These are phyloP conservation scores for Leptographium lundbergii DNA, from an alignment of 2,329 filamentous ascomycete genomes.

Conservation along the genomic window DNA sequence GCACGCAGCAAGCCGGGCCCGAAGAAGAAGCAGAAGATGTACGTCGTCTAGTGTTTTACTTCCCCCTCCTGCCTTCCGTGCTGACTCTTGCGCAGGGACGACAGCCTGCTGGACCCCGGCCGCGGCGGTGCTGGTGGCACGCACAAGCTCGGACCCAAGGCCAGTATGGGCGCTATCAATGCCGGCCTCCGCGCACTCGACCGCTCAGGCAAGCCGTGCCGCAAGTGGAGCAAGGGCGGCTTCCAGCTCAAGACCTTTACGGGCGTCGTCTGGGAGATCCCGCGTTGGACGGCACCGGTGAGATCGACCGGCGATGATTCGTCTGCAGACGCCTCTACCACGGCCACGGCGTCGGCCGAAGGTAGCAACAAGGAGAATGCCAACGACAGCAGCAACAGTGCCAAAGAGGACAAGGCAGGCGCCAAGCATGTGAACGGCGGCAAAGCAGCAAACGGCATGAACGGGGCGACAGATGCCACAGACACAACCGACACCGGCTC, in stretches of 20 bases:
- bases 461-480: background rate
- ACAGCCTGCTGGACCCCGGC: conserved; percentile 45
- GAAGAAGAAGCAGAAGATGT: conserved; percentile 94
- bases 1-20: conserved; percentile 79
- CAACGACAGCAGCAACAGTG: conserved; percentile 14
- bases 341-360: conserved; percentile 16
- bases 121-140: conserved; percentile 35
- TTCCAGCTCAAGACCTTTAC: conserved; percentile 89
- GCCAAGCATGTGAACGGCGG: background rate
- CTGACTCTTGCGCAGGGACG: conserved; percentile 35
- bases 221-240: conserved; percentile 75
- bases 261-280: conserved; percentile 68
- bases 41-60: conserved; percentile 32
- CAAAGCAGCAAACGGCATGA: background rate
- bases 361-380: conserved; percentile 53
- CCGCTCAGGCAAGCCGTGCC: conserved; percentile 79
- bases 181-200: conserved; percentile 89
- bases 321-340: conserved; percentile 21
- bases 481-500: background rate
- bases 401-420: background rate
- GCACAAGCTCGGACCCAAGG: conserved; percentile 89
- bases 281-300: conserved; percentile 69
- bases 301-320: conserved; percentile 27
- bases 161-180: conserved; percentile 95
- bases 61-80: background rate